Conservation (phyloP, 1,284 basidiomycete species). For the Cutaneotrichosporon sp. region DNA sequence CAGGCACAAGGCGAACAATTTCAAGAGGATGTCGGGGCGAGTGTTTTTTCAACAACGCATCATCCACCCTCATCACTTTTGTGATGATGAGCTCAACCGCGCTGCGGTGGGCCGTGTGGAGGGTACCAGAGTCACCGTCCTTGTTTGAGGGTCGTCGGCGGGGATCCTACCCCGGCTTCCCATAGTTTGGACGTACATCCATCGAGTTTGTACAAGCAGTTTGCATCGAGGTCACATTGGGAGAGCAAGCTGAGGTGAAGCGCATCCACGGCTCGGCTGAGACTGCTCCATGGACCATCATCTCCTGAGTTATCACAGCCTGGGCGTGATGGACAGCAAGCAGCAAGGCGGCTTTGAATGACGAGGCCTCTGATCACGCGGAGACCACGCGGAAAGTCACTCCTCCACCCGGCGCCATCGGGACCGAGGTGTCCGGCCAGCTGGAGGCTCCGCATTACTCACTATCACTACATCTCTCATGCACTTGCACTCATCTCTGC, state of each 20-base stretch:
- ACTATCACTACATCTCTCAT: background rate
- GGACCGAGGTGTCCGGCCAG: background rate
- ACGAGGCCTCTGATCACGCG: background rate
- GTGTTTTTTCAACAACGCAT: background rate
- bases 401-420: background rate
- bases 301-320: too few species aligned
- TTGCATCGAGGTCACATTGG: background rate
- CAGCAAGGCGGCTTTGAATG: background rate
- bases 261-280: background rate
- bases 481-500: background rate
- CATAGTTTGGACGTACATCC: slow-evolving; percentile 47
- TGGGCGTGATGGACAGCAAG: too few species aligned
- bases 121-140: slow-evolving; percentile 33
- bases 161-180: slow-evolving; percentile 37
- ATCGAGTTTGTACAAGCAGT: background rate
- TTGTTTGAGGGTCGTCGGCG: slow-evolving; percentile 49
- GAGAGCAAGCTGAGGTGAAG: background rate
- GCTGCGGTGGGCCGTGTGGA: background rate
- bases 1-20: background rate
- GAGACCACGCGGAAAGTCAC: background rate
- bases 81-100: background rate
- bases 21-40: background rate
- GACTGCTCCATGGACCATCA: too few species aligned
- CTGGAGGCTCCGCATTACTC: background rate
- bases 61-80: background rate